Evolutionary conservation across 352 stramenopile genomes (phyloP).

Genomic region (Globisporangium canariense): DNA sequence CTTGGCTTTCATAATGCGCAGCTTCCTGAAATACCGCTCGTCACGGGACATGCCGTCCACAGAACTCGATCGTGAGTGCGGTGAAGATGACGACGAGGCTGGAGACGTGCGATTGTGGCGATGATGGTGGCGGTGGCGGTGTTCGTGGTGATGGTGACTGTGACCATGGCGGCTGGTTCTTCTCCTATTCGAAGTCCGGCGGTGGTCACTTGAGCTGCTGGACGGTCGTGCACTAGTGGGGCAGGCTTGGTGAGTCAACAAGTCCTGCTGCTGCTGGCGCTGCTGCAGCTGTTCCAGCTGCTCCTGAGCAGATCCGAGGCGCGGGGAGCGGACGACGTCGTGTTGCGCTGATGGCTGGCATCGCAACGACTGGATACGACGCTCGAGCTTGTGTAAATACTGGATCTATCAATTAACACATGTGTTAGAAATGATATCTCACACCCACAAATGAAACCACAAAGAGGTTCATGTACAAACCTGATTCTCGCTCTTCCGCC

Average conservation of each 20-base stretch:
- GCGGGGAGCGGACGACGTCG: slow-evolving; percentile 12
- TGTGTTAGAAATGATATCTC: neutral
- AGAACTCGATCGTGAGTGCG: slow-evolving; percentile 2
- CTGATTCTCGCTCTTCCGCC: slow-evolving; percentile 63
- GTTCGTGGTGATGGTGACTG: neutral
- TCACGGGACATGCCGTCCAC: slow-evolving; percentile 24
- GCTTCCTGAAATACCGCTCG: slow-evolving; percentile 64
- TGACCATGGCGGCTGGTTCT: slow-evolving; percentile 9
- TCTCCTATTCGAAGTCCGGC: slow-evolving; percentile 11
- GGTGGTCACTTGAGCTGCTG: slow-evolving; percentile 19
- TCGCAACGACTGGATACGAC: slow-evolving; percentile 60
- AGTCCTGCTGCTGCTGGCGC: slow-evolving; percentile 6
- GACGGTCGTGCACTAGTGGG: neutral
- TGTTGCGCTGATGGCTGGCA: slow-evolving; percentile 38
- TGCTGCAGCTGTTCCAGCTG: slow-evolving; percentile 7
- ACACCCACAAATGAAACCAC: neutral
- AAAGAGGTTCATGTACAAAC: slow-evolving; percentile 19
- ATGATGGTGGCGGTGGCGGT: neutral
- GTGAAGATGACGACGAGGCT: slow-evolving; percentile 4
- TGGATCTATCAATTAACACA: slow-evolving; percentile 24
- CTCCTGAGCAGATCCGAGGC: slow-evolving; percentile 6
- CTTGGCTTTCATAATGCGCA: slow-evolving; percentile 62
- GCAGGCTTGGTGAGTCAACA: neutral
- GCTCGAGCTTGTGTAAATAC: slow-evolving; percentile 66
- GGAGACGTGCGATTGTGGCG: neutral